Evolutionary conservation across 2,329 filamentous ascomycete genomes (phyloP), one percentile per base, ranked within the genome.

Genomic region (Beauveria rudraprayagi): DNA sequence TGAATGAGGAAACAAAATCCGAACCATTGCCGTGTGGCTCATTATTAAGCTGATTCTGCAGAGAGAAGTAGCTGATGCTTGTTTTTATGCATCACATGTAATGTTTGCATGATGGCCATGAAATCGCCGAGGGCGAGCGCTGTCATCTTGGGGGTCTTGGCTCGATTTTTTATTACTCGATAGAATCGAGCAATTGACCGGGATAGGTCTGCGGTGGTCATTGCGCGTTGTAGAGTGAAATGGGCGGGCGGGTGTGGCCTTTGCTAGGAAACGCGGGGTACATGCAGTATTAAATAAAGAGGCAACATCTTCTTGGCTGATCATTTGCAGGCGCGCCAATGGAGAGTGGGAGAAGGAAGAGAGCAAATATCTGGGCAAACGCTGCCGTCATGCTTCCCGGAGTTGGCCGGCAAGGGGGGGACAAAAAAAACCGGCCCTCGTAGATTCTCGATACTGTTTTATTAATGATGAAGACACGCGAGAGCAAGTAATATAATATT

Each of bases 171-270:
- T 10, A 59, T 59, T 59, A 59, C 56, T 59, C 47, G 56, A 59
- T 59, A 51, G 46, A 59, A 59, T 59, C 47, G 56, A 59, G 56
- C 47, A 59, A 59, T 52, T 34, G 30, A 26, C 54, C 7, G 24
- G 34, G n/a, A 19, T 22, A 46, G 26, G 43, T 37, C 16, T 37
- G 43, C 26, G 55, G 56, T 51, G 56, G 56, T 28, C 46, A 43
- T 34, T 34, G 56, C 56, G 46, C 11, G 9, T 9, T 14, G 22
- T 19, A 14, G 40, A 30, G 24, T 22, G 22, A n/a, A 22, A 5
- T 22, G 14, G 14, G 10, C 5, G 48, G 37, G 17, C 22, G 34
- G 6, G 1, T 11, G 51, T 41, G 51, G 51, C 34, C 9, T 53
- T 56, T 19, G 53, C 19, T 30, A 16, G 9, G 7, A 46, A 43